These are phyloP conservation scores for Noccaea bulbosa DNA, from an alignment of 345 rosid species.

Conservation along the genomic window DNA sequence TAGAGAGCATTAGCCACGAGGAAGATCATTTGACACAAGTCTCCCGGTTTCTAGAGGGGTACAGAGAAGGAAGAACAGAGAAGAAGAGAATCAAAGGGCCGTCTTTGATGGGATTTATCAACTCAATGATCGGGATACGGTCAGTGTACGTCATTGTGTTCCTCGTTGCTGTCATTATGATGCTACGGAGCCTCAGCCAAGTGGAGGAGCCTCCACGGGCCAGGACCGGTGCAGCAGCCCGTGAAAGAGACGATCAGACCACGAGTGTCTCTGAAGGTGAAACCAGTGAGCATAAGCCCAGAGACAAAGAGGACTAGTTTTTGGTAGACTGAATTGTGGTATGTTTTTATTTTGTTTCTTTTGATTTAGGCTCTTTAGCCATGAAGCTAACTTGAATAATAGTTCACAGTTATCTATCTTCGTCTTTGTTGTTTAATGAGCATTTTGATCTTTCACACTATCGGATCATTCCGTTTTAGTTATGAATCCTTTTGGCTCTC, in stretches of 20 bases:
- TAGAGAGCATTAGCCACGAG: slow-evolving; percentile 58
- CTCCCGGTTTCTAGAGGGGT: slow-evolving; percentile 75
- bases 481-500: slow-evolving; percentile 9
- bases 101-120: slow-evolving; percentile 69
- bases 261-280: slow-evolving; percentile 48
- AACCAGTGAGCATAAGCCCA: slow-evolving; percentile 47
- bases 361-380: slow-evolving; percentile 16
- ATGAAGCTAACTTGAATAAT: slow-evolving; percentile 7
- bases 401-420: slow-evolving; percentile 12
- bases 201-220: slow-evolving; percentile 63
- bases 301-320: slow-evolving; percentile 72
- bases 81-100: slow-evolving; percentile 65
- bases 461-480: background rate
- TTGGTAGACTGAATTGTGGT: slow-evolving; percentile 21
- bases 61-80: slow-evolving; percentile 70
- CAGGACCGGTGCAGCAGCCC: slow-evolving; percentile 39
- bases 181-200: slow-evolving; percentile 53
- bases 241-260: slow-evolving; percentile 42
- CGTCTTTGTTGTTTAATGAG: background rate
- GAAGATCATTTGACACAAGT: slow-evolving; percentile 83
- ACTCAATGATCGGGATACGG: slow-evolving; percentile 66
- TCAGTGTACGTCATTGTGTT: slow-evolving; percentile 66
- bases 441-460: slow-evolving; percentile 13
- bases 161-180: slow-evolving; percentile 66
- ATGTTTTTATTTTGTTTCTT: slow-evolving; percentile 9